Evolutionary conservation across 1,284 basidiomycete species (phyloP).

Genomic region (Pseudozyma sp.): DNA sequence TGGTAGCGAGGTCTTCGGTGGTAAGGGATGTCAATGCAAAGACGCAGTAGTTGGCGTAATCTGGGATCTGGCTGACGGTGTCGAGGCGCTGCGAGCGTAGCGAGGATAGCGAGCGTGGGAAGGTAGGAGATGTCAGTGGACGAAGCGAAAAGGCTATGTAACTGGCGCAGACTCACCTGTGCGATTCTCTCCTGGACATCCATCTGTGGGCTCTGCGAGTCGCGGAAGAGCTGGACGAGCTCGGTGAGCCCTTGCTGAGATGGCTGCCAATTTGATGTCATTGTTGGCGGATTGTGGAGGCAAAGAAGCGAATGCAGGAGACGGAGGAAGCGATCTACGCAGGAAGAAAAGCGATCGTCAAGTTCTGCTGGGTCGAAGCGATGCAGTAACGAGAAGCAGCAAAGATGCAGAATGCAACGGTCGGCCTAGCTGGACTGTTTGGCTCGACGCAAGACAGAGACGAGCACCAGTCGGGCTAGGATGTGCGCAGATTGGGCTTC

Average conservation of each 20-base stretch:
- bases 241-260: slow-evolving; percentile 60
- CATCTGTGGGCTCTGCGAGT: slow-evolving; percentile 60
- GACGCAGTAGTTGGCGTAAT: slow-evolving; percentile 93
- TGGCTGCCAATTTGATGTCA: slow-evolving; percentile 58
- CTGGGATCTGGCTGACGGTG: slow-evolving; percentile 60
- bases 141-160: not conserved
- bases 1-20: slow-evolving; percentile 87
- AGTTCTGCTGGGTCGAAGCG: not conserved
- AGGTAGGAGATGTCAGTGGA: not conserved
- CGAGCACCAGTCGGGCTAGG: not conserved
- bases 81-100: slow-evolving; percentile 54
- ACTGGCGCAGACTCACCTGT: slow-evolving; percentile 27
- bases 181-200: slow-evolving; percentile 62
- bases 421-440: not conserved
- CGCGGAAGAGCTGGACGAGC: slow-evolving; percentile 62
- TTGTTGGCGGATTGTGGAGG: slow-evolving; percentile 10
- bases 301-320: not conserved
- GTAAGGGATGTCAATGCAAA: slow-evolving; percentile 86
- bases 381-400: not conserved
- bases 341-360: not conserved
- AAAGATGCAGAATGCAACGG: too few species aligned
- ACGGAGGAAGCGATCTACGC: not conserved
- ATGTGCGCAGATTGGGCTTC: not conserved
- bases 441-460: not conserved
- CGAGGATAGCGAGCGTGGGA: not conserved